phyloP scores from a whole-genome alignment of 805 yeast species.

The Kockiozyma suomiensis region DNA sequence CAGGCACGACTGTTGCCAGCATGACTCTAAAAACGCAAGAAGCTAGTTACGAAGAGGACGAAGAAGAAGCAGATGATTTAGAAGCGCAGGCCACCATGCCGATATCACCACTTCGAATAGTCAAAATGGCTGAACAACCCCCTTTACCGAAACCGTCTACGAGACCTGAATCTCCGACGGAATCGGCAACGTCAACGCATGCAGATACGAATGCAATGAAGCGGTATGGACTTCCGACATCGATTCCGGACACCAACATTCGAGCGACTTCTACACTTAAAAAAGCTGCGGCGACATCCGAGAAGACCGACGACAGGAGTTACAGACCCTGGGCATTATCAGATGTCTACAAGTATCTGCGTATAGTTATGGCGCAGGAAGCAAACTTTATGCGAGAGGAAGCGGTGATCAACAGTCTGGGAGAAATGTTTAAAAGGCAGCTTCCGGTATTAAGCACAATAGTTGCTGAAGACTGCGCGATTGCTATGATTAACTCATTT shows the following conservation, averaged over 20 bases:
- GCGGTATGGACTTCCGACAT: slow-evolving; percentile 15
- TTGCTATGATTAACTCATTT: slow-evolving; percentile 37
- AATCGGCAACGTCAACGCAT: slow-evolving; percentile 25
- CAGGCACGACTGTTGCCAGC: not conserved
- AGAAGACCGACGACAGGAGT: not conserved
- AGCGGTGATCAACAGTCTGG: slow-evolving; percentile 32
- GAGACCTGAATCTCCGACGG: slow-evolving; percentile 19
- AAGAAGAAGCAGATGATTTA: not conserved
- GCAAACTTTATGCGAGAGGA: slow-evolving; percentile 23
- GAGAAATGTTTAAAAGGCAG: slow-evolving; percentile 36
- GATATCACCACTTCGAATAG: not conserved
- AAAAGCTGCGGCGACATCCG: not conserved
- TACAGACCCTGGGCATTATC: slow-evolving; percentile 26
- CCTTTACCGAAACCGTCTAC: not conserved
- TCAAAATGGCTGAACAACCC: not conserved
- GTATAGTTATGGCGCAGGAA: slow-evolving; percentile 22
- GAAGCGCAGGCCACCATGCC: not conserved
- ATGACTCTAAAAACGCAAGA: not conserved
- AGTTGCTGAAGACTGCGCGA: slow-evolving; percentile 40
- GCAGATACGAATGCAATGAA: slow-evolving; percentile 20
- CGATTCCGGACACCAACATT: not conserved
- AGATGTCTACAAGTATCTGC: slow-evolving; percentile 18
- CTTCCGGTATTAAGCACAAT: slow-evolving; percentile 41
- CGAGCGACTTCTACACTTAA: not conserved
- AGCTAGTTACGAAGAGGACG: not conserved